Conservation (phyloP, 345 rosid species). For the Psidium guajava region DNA sequence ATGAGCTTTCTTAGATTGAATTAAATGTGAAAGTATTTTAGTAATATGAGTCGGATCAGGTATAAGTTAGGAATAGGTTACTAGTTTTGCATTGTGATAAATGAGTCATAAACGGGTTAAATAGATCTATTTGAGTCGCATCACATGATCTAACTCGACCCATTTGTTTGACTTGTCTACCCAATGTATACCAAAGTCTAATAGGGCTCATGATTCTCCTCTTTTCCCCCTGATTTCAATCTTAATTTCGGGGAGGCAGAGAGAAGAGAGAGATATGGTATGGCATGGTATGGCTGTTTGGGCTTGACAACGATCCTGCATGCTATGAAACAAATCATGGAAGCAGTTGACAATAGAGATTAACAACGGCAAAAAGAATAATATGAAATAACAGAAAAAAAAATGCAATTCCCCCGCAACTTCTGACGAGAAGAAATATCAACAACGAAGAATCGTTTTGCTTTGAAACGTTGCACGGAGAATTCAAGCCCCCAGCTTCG, state of each 20-base stretch:
- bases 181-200: neutral
- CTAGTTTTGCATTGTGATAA: no score
- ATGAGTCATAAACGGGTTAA: no score
- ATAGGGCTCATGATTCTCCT: neutral
- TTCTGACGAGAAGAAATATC: neutral
- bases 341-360: neutral
- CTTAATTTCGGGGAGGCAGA: neutral
- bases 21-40: no score
- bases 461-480: neutral
- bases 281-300: neutral
- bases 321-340: neutral
- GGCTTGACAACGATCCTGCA: neutral
- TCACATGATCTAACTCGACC: no score
- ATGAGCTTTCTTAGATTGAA: no score
- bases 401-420: neutral
- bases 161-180: no score
- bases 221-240: neutral
- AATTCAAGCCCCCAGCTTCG: neutral
- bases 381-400: neutral
- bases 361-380: neutral
- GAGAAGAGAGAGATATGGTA: neutral
- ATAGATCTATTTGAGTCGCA: no score
- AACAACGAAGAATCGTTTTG: neutral
- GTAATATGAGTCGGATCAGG: no score
- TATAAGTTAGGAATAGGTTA: no score